Conservation (phyloP, 371 early-diverging fungal genomes). For the Zopfochytrium polystomum region DNA sequence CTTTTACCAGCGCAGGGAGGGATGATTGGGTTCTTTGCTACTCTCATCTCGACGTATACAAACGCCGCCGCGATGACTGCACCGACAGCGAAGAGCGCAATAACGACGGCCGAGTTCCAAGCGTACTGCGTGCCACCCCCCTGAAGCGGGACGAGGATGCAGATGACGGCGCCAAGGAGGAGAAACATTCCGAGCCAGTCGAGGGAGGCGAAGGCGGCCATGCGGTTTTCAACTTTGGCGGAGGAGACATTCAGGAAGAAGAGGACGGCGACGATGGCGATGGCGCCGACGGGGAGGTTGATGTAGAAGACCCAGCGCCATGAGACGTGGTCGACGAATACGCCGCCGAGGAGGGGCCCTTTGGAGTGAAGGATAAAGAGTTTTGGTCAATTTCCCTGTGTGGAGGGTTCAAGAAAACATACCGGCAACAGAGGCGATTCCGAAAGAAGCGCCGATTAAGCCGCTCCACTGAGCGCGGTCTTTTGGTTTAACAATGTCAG, state of each 20-base stretch:
- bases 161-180: conserved; percentile 22
- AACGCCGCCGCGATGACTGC: conserved; percentile 23
- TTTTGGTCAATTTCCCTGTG: too few species aligned
- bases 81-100: conserved; percentile 25
- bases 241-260: too few species aligned
- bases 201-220: conserved; percentile 53
- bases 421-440: conserved; percentile 38
- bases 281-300: too few species aligned
- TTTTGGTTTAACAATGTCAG: conserved; percentile 17
- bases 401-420: conserved; percentile 19
- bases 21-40: conserved; percentile 34
- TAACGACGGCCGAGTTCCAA: conserved; percentile 24
- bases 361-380: conserved; percentile 49
- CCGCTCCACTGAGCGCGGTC: conserved; percentile 27
- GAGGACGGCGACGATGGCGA: too few species aligned
- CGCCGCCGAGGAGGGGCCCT: too few species aligned
- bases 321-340: too few species aligned
- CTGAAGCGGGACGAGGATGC: too few species aligned
- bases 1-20: conserved; percentile 25
- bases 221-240: too few species aligned
- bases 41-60: conserved; percentile 22
- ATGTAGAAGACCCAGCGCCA: too few species aligned
- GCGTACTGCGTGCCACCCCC: conserved; percentile 23
- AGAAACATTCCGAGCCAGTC: conserved; percentile 48
- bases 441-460: conserved; percentile 28